These are phyloP conservation scores for Suhomyces terraborum DNA, from an alignment of 1,139 yeast genomes.

Conservation along the genomic window DNA sequence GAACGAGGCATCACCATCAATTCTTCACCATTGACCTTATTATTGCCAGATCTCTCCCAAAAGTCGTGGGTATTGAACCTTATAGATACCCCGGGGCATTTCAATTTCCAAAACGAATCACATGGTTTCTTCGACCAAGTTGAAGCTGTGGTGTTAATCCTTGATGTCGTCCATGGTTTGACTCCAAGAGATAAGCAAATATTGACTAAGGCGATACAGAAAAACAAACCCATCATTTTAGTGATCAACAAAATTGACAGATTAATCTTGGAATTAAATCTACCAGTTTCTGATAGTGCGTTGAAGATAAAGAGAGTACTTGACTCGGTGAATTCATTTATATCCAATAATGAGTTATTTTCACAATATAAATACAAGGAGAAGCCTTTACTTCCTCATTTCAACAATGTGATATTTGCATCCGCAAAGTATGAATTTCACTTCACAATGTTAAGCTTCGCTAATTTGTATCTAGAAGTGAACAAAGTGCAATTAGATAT, in stretches of 20 bases:
- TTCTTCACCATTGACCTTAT: conserved; percentile 60
- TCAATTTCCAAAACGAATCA: conserved; percentile 76
- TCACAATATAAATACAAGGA: conserved; percentile 28
- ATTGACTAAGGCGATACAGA: conserved; percentile 49
- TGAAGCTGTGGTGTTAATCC: conserved; percentile 68
- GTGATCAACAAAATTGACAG: conserved; percentile 86
- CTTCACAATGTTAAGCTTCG: conserved; percentile 69
- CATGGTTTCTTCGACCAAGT: conserved; percentile 56
- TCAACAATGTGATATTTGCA: conserved; percentile 71
- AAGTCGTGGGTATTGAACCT: conserved; percentile 63
- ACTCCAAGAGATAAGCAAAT: conserved; percentile 53
- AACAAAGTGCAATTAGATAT: conserved; percentile 34
- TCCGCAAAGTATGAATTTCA: conserved; percentile 63
- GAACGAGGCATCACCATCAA: conserved; percentile 73
- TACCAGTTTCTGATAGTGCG: conserved; percentile 76
- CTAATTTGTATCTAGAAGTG: conserved; percentile 49
- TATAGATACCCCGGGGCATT: conserved; percentile 91
- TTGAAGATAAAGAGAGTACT: conserved; percentile 63
- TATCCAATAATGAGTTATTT: conserved; percentile 34
- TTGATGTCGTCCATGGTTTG: conserved; percentile 88
- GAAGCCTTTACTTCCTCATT: conserved; percentile 57
- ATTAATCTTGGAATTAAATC: conserved; percentile 68
- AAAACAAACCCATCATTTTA: conserved; percentile 55
- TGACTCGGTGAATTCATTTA: conserved; percentile 61
- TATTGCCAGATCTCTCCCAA: conserved; percentile 57